Evolutionary conservation across 352 stramenopile genomes (phyloP), one percentile per base, ranked within the genome.

Genomic region (Hyaloperonospora brassicae): DNA sequence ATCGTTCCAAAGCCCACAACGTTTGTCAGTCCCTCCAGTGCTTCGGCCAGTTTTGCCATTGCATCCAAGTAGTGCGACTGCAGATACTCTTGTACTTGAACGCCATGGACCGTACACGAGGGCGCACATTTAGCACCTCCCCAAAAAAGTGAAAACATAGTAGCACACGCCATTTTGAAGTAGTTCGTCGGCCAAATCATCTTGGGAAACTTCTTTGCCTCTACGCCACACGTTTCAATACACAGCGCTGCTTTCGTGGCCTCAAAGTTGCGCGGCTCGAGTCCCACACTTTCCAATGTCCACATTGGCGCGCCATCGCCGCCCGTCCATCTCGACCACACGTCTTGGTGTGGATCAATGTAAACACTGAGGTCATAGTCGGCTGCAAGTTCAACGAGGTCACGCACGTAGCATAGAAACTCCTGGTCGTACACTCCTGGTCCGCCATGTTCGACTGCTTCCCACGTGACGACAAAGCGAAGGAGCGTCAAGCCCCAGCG

Each of bases 101-200:
- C 58, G 9, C 73, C 79, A 39, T 92, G 72, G 0, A 96, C 65
- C n/a, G 58, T 56, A 53, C 84, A 89, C 5, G 50, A 57, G 8
- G 86, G 87, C 4, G 89, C 86, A 31, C 86, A 81, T 11, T 68
- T 64, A 36, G 77, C 59, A 17, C 89, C 89, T 40, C 75, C 85
- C 62, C 70, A 97, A 57, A 96, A 97, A 0, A 97, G 68, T 30
- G 86, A 95, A 49, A 95, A 96, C 89, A 97, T 96, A 14, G 87
- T 96, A 5, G 84, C 86, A 52, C 73, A 79, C 4, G 76, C 87
- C 53, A 94, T 79, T 47, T 95, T 95, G 58, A 90, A 93, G 64
- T 96, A 94, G 52, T 96, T 96, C 40, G 86, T 92, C 4, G 81
- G 84, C 89, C 89, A 97, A 55, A 94, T 89, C 89, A 96, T 97